These are phyloP conservation scores for Aspergillus egyptiacus DNA, from an alignment of 495 filamentous ascomycete genomes.

Conservation along the genomic window DNA sequence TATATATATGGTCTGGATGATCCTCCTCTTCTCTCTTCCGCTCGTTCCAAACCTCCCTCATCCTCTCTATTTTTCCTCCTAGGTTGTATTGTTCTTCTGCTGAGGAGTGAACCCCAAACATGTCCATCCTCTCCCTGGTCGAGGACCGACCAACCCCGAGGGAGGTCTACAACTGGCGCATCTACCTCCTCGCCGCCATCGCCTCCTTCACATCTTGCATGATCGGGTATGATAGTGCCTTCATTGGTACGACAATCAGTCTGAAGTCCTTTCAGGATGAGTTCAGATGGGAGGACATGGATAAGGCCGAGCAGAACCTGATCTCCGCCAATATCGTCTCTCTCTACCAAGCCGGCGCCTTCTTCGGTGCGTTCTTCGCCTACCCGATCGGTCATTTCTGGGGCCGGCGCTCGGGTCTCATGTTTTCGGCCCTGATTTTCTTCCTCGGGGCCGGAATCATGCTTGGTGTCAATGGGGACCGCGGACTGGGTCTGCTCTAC, in stretches of 20 bases:
- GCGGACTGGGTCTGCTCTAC: conserved; percentile 59
- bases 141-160: conserved; percentile 64
- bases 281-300: conserved; percentile 50
- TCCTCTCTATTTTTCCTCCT: not conserved
- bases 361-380: conserved; percentile 56
- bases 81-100: not conserved
- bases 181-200: conserved; percentile 61
- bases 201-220: conserved; percentile 67
- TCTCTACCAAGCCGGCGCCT: conserved; percentile 61
- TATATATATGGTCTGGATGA: not conserved
- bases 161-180: conserved; percentile 71
- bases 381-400: conserved; percentile 52
- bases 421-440: conserved; percentile 49
- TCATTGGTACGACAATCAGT: conserved; percentile 67
- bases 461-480: conserved; percentile 51
- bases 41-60: not conserved
- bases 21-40: not conserved
- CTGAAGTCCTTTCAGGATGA: conserved; percentile 57
- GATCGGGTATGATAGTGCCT: conserved; percentile 70
- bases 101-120: too few species aligned
- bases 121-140: conserved; percentile 57
- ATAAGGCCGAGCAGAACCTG: conserved; percentile 35
- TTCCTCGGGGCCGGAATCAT: conserved; percentile 60
- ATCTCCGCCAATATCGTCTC: conserved; percentile 66
- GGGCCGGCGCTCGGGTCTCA: conserved; percentile 49